Evolutionary conservation across 768 basidiomycete species (phyloP), one percentile per base, ranked within the genome.

Genomic region (Sistotremastrum suecicum): DNA sequence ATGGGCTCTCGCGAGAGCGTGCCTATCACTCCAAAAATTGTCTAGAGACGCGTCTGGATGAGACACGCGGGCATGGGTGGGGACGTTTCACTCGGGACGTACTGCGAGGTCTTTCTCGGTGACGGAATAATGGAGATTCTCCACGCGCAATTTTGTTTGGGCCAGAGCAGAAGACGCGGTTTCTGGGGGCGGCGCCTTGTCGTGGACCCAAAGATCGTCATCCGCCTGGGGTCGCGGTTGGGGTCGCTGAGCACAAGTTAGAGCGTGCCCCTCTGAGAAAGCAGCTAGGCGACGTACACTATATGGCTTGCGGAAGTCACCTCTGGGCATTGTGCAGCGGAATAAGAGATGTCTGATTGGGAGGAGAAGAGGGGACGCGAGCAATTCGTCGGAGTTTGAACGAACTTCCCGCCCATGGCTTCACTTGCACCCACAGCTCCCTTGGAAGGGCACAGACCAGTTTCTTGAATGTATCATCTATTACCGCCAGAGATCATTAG

Each of bases 41-140:
- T 71, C 88, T 92, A 55, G 3, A 7, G 32, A 7, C 44, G 20
- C 39, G 41, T 36, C 39, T 54, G 20, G 51, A 51, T 4, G 33
- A 40, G 7, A 47, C 20, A 29, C 37, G 30, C 5, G 20, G 37
- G 39, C 44, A 30, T 40, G 31, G 40, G 33, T 42, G 30, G 36
- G 44, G 36, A 31, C 37, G 38, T 30, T 32, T 44, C n/a, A 40
- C 43, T 45, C 47, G 35, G 20, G 12, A 65, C 86, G 58, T 53
- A 94, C 91, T 65, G 71, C 81, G 42, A 94, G 70, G 66, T 94
- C 90, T 69, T 82, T 81, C 57, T 83, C 75, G 46, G 81, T 84
- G 38, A 95, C 76, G 56, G 94, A 90, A 54, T 94, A 95, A 66
- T 95, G 91, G 52, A 95, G 56, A 60, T 89, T 89, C 56, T 84